Conservation (phyloP, 2,329 filamentous ascomycete genomes). For the Aaosphaeria arxii region DNA sequence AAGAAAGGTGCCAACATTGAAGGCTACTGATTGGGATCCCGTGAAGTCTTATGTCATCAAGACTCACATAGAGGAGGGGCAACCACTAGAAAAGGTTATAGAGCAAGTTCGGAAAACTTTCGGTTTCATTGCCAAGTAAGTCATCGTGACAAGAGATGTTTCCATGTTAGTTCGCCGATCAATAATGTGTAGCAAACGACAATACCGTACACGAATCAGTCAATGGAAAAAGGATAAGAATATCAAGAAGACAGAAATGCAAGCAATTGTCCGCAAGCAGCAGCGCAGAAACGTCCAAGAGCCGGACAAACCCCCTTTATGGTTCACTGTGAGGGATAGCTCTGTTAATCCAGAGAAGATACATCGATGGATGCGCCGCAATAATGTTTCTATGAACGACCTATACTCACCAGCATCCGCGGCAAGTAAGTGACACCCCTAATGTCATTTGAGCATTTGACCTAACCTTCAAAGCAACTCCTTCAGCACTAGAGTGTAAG, state of each 20-base stretch:
- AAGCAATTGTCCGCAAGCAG: conserved; percentile 16
- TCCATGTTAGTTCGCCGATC: conserved; percentile 1
- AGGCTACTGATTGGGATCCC: conserved; percentile 15
- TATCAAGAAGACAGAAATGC: conserved; percentile 15
- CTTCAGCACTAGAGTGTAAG: too few species aligned
- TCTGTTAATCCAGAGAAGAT: conserved; percentile 16
- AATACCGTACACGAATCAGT: conserved; percentile 16
- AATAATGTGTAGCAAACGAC: conserved; percentile 8
- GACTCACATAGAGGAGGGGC: conserved; percentile 8
- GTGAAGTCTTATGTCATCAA: conserved; percentile 14
- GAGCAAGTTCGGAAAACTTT: conserved; percentile 7
- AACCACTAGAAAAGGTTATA: conserved; percentile 8
- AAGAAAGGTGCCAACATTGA: conserved; percentile 17
- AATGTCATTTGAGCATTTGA: too few species aligned
- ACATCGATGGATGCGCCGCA: conserved; percentile 17
- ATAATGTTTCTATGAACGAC: conserved; percentile 9
- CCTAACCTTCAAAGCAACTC: too few species aligned
- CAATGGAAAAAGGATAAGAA: conserved; percentile 20
- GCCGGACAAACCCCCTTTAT: conserved; percentile 5
- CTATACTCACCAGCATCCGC: conserved; percentile 14
- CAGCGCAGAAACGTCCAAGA: conserved; percentile 18
- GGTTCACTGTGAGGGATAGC: conserved; percentile 10
- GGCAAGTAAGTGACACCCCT: conserved; percentile 20
- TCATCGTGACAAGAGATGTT: background rate
- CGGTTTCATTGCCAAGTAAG: conserved; percentile 16